Evolutionary conservation across 768 basidiomycete species (phyloP).

Genomic region (Pholiota microspora): DNA sequence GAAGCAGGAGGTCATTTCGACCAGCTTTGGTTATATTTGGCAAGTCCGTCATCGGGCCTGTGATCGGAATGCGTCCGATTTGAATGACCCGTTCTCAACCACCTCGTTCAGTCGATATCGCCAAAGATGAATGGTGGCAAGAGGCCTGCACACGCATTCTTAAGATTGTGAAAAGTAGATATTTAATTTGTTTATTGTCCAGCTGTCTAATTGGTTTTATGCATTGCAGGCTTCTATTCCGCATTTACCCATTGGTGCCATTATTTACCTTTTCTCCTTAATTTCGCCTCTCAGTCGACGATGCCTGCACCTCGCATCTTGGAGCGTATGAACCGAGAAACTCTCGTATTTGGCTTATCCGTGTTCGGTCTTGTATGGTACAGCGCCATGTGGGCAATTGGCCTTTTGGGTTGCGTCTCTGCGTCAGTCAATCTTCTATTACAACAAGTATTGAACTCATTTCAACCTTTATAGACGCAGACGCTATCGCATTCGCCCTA

Average conservation of each 20-base stretch:
- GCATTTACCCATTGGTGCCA: no score
- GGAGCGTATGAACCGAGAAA: constrained; percentile 11
- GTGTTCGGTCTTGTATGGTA: constrained; percentile 60
- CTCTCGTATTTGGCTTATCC: constrained; percentile 23
- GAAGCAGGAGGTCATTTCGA: not conserved
- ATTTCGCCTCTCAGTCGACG: not conserved
- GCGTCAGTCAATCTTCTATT: constrained; percentile 44
- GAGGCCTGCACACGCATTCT: not conserved
- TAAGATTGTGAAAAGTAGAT: not conserved
- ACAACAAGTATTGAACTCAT: not conserved
- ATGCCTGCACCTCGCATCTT: not conserved
- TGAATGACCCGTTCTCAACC: not conserved
- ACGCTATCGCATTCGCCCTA: constrained; percentile 68
- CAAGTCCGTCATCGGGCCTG: not conserved
- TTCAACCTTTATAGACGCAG: constrained; percentile 49
- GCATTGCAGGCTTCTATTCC: no score
- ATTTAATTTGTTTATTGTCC: no score
- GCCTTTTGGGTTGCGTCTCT: constrained; percentile 61
- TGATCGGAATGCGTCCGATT: no score
- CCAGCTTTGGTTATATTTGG: not conserved
- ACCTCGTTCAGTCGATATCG: not conserved
- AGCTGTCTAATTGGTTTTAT: no score
- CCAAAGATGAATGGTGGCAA: not conserved
- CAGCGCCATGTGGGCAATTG: constrained; percentile 57
- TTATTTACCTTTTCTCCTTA: not conserved